Conservation (phyloP, 345 rosid species). For the Hypericum perforatum region DNA sequence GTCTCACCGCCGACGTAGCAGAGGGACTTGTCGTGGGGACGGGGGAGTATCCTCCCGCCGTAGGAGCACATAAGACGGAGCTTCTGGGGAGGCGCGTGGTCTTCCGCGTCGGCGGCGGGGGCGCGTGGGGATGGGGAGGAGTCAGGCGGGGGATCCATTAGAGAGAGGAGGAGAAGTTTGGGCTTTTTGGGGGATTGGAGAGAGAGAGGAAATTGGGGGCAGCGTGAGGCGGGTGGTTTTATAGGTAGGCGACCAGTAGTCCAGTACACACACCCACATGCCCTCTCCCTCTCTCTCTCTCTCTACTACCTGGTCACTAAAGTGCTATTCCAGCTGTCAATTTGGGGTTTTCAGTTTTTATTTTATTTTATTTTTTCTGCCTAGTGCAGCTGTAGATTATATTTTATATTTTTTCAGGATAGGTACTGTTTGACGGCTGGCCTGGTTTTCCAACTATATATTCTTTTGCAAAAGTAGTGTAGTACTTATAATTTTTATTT, state of each 20-base stretch:
- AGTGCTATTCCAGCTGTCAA: too few relatives aligned
- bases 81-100: constrained; percentile 25
- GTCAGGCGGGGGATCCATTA: constrained; percentile 6
- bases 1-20: constrained; percentile 89
- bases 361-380: too few relatives aligned
- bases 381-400: too few relatives aligned
- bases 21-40: constrained; percentile 79
- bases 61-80: constrained; percentile 92
- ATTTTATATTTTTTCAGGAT: too few relatives aligned
- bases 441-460: too few relatives aligned
- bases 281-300: too few relatives aligned
- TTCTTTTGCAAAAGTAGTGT: too few relatives aligned
- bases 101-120: constrained; percentile 8
- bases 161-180: constrained; percentile 29
- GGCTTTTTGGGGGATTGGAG: constrained; percentile 6
- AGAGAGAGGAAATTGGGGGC: background rate
- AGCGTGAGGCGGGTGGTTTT: constrained; percentile 13
- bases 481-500: too few relatives aligned
- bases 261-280: too few relatives aligned
- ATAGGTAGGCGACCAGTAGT: constrained; percentile 8
- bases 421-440: too few relatives aligned
- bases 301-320: too few relatives aligned
- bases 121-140: constrained; percentile 17
- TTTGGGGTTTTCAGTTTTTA: too few relatives aligned
- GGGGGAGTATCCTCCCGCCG: constrained; percentile 84